These are phyloP conservation scores for Epichloe hybrida DNA, from an alignment of 2,329 filamentous ascomycete genomes.

Conservation along the genomic window DNA sequence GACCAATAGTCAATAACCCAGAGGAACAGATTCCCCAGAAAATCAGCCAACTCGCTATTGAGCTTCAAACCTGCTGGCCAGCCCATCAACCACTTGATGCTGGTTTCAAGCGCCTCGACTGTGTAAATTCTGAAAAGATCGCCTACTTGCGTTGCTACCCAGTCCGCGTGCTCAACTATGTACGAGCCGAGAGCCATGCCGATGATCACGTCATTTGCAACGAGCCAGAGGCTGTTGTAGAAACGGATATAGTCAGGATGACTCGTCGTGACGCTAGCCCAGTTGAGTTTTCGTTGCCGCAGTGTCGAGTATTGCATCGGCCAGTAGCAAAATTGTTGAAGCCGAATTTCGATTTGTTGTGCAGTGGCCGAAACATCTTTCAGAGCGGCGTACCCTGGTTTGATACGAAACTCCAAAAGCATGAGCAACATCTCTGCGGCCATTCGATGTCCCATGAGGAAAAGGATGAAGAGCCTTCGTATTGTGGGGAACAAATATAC, in stretches of 20 bases:
- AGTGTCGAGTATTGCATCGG: constrained; percentile 91
- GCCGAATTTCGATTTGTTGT: constrained; percentile 90
- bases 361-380: constrained; percentile 95
- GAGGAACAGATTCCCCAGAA: constrained; percentile 86
- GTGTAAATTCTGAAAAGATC: constrained; percentile 67
- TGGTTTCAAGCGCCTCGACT: constrained; percentile 73
- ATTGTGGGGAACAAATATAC: constrained; percentile 66
- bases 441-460: constrained; percentile 66
- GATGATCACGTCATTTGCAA: constrained; percentile 97
- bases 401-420: constrained; percentile 72
- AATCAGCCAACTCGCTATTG: constrained; percentile 85
- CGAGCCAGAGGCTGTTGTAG: constrained; percentile 97
- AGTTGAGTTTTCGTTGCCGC: constrained; percentile 77
- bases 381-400: constrained; percentile 66
- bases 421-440: constrained; percentile 66
- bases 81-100: constrained; percentile 91
- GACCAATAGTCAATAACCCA: constrained; percentile 99
- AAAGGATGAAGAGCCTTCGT: constrained; percentile 58
- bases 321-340: constrained; percentile 99
- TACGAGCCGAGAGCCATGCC: constrained; percentile 93
- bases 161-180: constrained; percentile 85
- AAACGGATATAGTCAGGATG: constrained; percentile 98
- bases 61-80: constrained; percentile 92
- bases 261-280: constrained; percentile 89
- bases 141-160: constrained; percentile 71